These are phyloP conservation scores for Cyphellophora europaea DNA, from an alignment of 2,329 filamentous ascomycete genomes.

Conservation along the genomic window DNA sequence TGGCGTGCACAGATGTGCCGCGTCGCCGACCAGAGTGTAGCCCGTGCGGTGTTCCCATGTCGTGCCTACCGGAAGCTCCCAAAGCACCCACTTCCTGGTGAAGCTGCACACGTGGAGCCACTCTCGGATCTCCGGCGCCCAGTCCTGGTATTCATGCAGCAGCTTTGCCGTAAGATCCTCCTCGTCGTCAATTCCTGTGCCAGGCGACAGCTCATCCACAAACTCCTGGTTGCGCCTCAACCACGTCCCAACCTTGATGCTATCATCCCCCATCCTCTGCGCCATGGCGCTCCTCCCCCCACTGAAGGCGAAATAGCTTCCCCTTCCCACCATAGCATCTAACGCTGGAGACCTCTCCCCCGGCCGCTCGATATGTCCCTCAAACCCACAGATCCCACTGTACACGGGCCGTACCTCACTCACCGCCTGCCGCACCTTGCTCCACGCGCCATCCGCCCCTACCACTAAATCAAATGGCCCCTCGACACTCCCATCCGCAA, in stretches of 20 bases:
- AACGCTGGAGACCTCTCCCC: conserved; percentile 21
- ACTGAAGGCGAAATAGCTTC: conserved; percentile 35
- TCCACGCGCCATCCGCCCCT: conserved; percentile 31
- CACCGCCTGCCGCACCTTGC: conserved; percentile 27
- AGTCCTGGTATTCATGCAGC: conserved; percentile 16
- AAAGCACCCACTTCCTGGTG: conserved; percentile 31
- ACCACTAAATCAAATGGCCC: conserved; percentile 16
- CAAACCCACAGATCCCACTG: conserved; percentile 25
- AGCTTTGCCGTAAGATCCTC: conserved; percentile 12
- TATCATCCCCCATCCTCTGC: conserved; percentile 43
- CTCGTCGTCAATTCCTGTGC: conserved; percentile 7
- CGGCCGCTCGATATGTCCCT: conserved; percentile 16
- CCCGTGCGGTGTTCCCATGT: conserved; percentile 40
- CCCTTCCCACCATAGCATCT: conserved; percentile 33
- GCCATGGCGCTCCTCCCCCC: conserved; percentile 32
- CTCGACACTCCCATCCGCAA: conserved; percentile 9
- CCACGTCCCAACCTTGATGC: conserved; percentile 30
- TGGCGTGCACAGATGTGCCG: conserved; percentile 14
- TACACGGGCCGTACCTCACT: conserved; percentile 26
- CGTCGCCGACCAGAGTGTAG: conserved; percentile 43
- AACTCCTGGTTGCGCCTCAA: conserved; percentile 18
- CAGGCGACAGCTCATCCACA: conserved; percentile 7
- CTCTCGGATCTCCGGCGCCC: conserved; percentile 15
- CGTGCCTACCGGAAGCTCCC: conserved; percentile 43
- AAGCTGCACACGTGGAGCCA: conserved; percentile 14